Percentiles rank a stretch among this genome's conserved stretches.
phyloP scores from a whole-genome alignment of 306 rosid species.

The Luffa aegyptiaca region DNA sequence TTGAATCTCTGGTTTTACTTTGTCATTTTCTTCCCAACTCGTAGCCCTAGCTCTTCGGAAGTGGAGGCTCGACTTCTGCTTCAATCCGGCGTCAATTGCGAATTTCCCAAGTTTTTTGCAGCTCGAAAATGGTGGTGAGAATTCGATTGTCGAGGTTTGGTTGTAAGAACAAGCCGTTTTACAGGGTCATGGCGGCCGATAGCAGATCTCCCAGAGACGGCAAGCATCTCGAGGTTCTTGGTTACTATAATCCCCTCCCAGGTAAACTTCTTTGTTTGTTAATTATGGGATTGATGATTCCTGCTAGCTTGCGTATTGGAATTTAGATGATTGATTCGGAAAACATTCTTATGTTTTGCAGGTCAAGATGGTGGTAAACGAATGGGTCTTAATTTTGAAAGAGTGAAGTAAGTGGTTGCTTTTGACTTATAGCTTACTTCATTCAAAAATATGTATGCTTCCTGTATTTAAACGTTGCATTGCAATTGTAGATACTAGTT shows the following conservation, averaged over 20 bases:
- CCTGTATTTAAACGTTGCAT: not conserved
- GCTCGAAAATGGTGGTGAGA: slow-evolving; percentile 62
- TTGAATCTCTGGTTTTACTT: too few relatives aligned
- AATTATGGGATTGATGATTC: not conserved
- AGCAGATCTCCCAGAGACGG: slow-evolving; percentile 92
- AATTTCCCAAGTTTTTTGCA: not conserved
- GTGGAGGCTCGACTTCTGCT: slow-evolving; percentile 19
- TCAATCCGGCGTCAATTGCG: not conserved
- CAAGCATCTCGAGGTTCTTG: slow-evolving; percentile 80
- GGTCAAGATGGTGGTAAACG: slow-evolving; percentile 84
- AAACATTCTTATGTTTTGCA: slow-evolving; percentile 16
- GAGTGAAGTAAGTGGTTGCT: slow-evolving; percentile 61
- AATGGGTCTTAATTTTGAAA: slow-evolving; percentile 85
- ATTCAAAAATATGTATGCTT: not conserved
- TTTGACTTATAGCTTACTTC: not conserved
- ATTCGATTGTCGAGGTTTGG: slow-evolving; percentile 77
- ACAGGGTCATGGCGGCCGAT: slow-evolving; percentile 85
- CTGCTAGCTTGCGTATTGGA: not conserved
- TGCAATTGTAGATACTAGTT: not conserved
- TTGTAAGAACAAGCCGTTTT: slow-evolving; percentile 79
- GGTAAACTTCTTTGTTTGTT: slow-evolving; percentile 21
- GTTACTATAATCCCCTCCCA: slow-evolving; percentile 86
- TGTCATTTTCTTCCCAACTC: not conserved
- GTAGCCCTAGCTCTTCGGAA: not conserved
- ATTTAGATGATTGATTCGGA: not conserved